These are phyloP conservation scores for Aspergillus panamensis DNA, from an alignment of 495 filamentous ascomycete genomes.

Conservation along the genomic window DNA sequence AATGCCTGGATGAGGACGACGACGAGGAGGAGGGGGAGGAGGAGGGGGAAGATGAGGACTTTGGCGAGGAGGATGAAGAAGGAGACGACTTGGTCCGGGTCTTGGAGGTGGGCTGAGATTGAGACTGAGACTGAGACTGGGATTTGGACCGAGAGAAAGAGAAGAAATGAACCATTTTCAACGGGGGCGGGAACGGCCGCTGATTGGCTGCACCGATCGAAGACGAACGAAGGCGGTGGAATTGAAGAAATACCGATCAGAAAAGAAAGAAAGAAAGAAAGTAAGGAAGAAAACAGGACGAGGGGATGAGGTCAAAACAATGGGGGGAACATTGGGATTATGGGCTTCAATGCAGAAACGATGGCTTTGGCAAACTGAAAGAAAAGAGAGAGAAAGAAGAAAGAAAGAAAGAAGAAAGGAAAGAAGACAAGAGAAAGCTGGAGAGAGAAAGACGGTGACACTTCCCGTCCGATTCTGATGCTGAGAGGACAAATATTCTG, in stretches of 20 bases:
- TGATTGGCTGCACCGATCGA: constrained; percentile 35
- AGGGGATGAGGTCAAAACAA: background rate
- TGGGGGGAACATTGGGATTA: background rate
- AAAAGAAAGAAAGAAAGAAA: constrained; percentile 3
- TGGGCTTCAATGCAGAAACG: background rate
- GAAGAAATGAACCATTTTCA: constrained; percentile 35
- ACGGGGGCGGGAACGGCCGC: constrained; percentile 16
- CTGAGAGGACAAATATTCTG: constrained; percentile 16
- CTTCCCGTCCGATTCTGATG: background rate
- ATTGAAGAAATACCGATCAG: constrained; percentile 8
- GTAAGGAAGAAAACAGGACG: background rate
- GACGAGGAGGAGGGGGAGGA: constrained; percentile 11
- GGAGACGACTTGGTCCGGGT: constrained; percentile 25
- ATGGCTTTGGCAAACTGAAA: background rate
- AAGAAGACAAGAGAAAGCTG: background rate
- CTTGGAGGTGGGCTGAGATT: constrained; percentile 24
- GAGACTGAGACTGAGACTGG: constrained; percentile 32
- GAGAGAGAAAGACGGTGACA: background rate
- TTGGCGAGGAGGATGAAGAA: constrained; percentile 15
- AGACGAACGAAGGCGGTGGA: constrained; percentile 50
- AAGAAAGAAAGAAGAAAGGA: background rate
- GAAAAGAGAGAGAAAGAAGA: constrained; percentile 1
- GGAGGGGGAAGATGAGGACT: constrained; percentile 15
- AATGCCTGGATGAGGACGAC: constrained; percentile 10
- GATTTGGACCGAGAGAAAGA: constrained; percentile 36